Percentiles rank a stretch among this genome's conserved stretches.
These are phyloP conservation scores for Sporobolomyces phaffii DNA, from an alignment of 768 basidiomycete genomes.

Conservation along the genomic window DNA sequence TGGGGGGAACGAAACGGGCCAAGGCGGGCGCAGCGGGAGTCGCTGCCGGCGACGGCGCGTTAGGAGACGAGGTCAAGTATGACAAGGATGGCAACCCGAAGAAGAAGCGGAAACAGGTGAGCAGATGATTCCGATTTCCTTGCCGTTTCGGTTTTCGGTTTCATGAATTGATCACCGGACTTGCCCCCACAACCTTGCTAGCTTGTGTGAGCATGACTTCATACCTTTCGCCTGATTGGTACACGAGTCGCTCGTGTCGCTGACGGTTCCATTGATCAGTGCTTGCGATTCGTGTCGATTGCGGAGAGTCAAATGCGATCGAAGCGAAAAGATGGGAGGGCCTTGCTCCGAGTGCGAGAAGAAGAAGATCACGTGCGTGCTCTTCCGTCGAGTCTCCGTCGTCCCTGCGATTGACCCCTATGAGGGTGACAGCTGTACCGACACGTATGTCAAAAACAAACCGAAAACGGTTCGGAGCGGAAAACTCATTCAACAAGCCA, in stretches of 20 bases:
- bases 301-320: slow-evolving; percentile 29
- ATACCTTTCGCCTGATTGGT: too few relatives aligned
- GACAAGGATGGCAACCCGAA: slow-evolving; percentile 29
- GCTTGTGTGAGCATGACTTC: too few relatives aligned
- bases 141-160: not conserved
- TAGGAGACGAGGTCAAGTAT: not conserved
- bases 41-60: not conserved
- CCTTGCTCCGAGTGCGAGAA: slow-evolving; percentile 26
- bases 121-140: too few relatives aligned
- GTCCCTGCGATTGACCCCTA: not conserved
- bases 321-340: slow-evolving; percentile 3
- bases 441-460: slow-evolving; percentile 30
- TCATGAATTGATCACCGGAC: not conserved
- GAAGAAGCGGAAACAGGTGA: slow-evolving; percentile 37
- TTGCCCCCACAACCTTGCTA: too few relatives aligned
- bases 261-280: not conserved
- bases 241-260: too few relatives aligned
- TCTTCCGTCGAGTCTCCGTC: too few relatives aligned
- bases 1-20: not conserved
- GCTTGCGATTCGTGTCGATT: slow-evolving; percentile 21
- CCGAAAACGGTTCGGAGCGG: slow-evolving; percentile 26
- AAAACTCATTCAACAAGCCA: slow-evolving; percentile 31
- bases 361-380: slow-evolving; percentile 27
- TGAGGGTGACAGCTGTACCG: slow-evolving; percentile 10
- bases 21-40: too few relatives aligned